These are phyloP conservation scores for Endogone sp. DNA, from an alignment of 192 early-diverging fungal genomes.

Conservation along the genomic window DNA sequence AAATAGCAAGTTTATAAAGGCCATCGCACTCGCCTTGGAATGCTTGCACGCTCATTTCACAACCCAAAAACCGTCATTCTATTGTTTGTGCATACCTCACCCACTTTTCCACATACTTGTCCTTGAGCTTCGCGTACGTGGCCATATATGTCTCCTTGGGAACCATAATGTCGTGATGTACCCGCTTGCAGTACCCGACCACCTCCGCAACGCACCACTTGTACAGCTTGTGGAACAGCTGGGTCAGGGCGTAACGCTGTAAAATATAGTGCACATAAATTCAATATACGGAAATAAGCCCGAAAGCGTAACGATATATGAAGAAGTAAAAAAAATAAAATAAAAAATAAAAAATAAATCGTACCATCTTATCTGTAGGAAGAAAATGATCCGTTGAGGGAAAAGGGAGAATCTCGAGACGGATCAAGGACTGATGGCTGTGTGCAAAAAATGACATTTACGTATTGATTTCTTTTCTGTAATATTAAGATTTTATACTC, in stretches of 20 bases:
- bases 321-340: neutral
- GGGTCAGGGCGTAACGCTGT: constrained; percentile 47
- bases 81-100: constrained; percentile 44
- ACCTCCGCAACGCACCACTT: constrained; percentile 72
- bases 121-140: constrained; percentile 65
- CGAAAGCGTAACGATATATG: neutral
- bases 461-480: neutral
- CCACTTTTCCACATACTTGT: constrained; percentile 59
- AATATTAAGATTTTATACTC: neutral
- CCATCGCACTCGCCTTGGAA: too few relatives aligned
- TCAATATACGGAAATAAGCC: too few relatives aligned
- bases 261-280: too few relatives aligned
- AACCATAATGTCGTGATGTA: constrained; percentile 66
- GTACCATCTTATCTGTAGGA: neutral
- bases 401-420: constrained; percentile 22
- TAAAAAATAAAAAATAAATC: neutral
- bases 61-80: too few relatives aligned
- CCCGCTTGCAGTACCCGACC: constrained; percentile 69
- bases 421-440: constrained; percentile 7
- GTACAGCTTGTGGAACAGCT: constrained; percentile 65
- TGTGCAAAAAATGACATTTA: neutral
- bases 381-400: neutral
- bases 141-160: constrained; percentile 60
- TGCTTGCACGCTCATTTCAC: too few relatives aligned
- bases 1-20: too few relatives aligned